A percentile compares a stretch with the other conserved stretches of the same genome.
These are phyloP conservation scores for Aquanectria penicillioides DNA, from an alignment of 2,329 filamentous ascomycete species.

Conservation along the genomic window DNA sequence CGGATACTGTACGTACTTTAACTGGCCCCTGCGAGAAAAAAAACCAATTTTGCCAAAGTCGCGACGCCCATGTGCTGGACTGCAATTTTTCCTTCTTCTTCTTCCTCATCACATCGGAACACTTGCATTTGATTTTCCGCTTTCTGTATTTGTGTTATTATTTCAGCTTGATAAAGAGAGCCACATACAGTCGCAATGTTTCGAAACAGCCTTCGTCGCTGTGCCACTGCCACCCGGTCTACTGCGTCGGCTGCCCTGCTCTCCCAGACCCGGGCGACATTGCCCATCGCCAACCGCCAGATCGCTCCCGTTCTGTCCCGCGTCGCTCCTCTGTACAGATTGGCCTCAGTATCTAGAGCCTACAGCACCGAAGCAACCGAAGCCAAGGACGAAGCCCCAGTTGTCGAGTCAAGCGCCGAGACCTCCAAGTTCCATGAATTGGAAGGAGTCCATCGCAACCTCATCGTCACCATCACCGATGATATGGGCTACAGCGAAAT, in stretches of 20 bases:
- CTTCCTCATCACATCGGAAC: conserved; percentile 20
- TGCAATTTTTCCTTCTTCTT: conserved; percentile 18
- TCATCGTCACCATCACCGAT: conserved; percentile 75
- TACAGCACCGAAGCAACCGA: conserved; percentile 54
- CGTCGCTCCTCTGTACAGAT: conserved; percentile 32
- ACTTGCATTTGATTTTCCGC: conserved; percentile 9
- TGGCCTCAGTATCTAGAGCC: conserved; percentile 41
- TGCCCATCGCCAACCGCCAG: conserved; percentile 39
- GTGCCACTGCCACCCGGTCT: conserved; percentile 49
- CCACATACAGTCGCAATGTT: conserved; percentile 41
- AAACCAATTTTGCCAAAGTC: conserved; percentile 23
- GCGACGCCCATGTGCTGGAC: conserved; percentile 16
- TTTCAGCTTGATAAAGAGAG: neutral
- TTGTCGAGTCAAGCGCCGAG: conserved; percentile 33
- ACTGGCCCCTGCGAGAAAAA: conserved; percentile 13
- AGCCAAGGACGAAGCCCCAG: conserved; percentile 28
- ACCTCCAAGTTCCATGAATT: conserved; percentile 58
- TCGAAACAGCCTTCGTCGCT: conserved; percentile 52
- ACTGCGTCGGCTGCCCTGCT: conserved; percentile 42
- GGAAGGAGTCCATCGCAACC: conserved; percentile 66
- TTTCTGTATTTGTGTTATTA: neutral
- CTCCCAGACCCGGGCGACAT: conserved; percentile 41
- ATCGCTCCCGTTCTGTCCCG: conserved; percentile 30
- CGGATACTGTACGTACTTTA: neutral
- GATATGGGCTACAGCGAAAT: conserved; percentile 83